These are phyloP conservation scores for Trametes cinnabarina DNA, from an alignment of 768 basidiomycete species.

Conservation along the genomic window DNA sequence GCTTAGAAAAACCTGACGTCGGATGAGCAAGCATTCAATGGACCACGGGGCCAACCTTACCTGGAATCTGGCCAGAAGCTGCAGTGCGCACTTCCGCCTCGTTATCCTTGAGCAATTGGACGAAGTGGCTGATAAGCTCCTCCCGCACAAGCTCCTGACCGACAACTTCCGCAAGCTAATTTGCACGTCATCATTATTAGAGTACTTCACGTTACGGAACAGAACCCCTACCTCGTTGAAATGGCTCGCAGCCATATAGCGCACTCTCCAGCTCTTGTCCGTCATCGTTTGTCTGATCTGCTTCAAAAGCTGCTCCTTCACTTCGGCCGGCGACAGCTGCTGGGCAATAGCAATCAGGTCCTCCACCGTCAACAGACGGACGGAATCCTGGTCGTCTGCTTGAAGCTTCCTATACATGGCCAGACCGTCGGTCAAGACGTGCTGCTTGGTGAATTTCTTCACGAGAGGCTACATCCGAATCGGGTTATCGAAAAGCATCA, in stretches of 20 bases:
- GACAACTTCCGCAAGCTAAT: conserved; percentile 84
- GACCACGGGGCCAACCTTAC: conserved; percentile 40
- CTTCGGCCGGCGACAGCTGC: conserved; percentile 81
- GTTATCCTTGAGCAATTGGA: conserved; percentile 93
- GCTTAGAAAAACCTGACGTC: conserved; percentile 84
- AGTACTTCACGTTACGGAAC: background rate
- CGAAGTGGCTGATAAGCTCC: conserved; percentile 90
- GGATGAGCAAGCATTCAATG: conserved; percentile 8
- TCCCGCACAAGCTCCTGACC: conserved; percentile 89
- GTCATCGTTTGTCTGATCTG: conserved; percentile 85
- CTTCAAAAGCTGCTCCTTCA: conserved; percentile 84
- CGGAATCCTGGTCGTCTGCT: conserved; percentile 96
- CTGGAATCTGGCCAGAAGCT: conserved; percentile 94
- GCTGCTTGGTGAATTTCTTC: conserved; percentile 72
- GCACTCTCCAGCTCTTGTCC: conserved; percentile 98
- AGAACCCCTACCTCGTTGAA: conserved; percentile 77
- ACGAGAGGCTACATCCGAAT: conserved; percentile 61
- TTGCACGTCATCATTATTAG: background rate
- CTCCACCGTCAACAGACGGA: conserved; percentile 91
- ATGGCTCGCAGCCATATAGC: conserved; percentile 97
- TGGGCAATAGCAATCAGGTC: conserved; percentile 91
- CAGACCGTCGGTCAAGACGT: conserved; percentile 83
- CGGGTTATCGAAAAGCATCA: background rate
- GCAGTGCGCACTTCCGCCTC: conserved; percentile 98
- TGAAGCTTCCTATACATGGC: conserved; percentile 93